Base-by-base conservation (phyloP, 2,329 filamentous ascomycete species). In the Clarireedia monteithiana region DNA sequence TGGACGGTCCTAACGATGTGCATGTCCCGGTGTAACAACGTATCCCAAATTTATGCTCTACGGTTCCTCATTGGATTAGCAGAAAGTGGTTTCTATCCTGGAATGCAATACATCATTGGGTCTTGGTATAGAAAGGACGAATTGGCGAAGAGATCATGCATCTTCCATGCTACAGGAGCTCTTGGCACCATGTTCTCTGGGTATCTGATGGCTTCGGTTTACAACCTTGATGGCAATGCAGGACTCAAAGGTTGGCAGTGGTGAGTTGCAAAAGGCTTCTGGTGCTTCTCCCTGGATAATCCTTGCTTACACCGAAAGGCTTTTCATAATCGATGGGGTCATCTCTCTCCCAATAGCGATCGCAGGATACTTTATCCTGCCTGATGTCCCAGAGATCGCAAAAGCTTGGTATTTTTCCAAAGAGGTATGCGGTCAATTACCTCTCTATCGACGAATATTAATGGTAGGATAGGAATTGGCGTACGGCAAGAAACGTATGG, bases 161-260 rank as follows among this genome's bases (percentile, higher is more conserved):
- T 84, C 0, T 81, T 79, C 9, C 84, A 83, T 67, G 74, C 81
- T 4, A 78, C 75, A 17, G 80, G 79, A 10, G 75, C 83, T 45
- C 77, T 79, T 0, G 81, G 81, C 0, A 52, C 61, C 2, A 71
- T 75, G 69, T 74, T 74, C 53, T 69, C 70, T 1, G 74, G 73
- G 1, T 75, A 74, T 52, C 65, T 77, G 1, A 73, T 75, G 63
- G 71, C 73, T 0, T 73, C 69, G 2, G 66, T 74, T 0, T 74
- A 74, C 49, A 69, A 72, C 14, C 70, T 76, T 59, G 65, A 74
- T 42, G 72, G 72, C 0, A 62, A 61, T 1, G 56, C 61, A 7
- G 73, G 73, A 0, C 61, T 72, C 5, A 60, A 66, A 2, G 75
- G 72, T 1, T 77, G 73, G 75, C 53, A 54, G 36, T 58, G 56